These are phyloP conservation scores for Candida corydali DNA, from an alignment of 805 yeast species.

Conservation along the genomic window DNA sequence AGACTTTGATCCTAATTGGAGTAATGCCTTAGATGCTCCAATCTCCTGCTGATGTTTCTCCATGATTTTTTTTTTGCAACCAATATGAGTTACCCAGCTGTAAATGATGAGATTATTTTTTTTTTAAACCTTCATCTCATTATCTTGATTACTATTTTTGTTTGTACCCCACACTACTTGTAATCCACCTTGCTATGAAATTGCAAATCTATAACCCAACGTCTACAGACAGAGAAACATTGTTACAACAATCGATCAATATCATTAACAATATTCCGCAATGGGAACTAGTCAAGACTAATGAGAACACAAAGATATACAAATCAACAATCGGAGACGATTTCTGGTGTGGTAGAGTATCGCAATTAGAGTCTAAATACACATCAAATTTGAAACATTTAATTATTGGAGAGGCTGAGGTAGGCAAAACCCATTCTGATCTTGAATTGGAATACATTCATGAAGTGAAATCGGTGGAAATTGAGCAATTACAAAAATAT, in stretches of 20 bases:
- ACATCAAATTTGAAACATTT: neutral
- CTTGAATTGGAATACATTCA: constrained; percentile 34
- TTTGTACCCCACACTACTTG: neutral
- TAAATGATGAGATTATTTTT: neutral
- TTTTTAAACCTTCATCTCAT: neutral
- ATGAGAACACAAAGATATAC: neutral
- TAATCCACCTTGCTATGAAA: constrained; percentile 5
- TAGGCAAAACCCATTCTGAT: constrained; percentile 26
- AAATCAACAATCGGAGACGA: neutral
- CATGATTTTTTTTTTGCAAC: neutral
- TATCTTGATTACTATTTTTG: neutral
- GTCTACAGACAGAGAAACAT: neutral
- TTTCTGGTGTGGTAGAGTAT: constrained; percentile 7
- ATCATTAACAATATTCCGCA: neutral
- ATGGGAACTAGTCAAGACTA: constrained; percentile 5
- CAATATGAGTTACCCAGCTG: constrained; percentile 2
- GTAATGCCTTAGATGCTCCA: constrained; percentile 45
- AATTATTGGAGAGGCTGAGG: constrained; percentile 4
- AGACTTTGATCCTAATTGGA: constrained; percentile 34
- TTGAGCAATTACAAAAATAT: constrained; percentile 12
- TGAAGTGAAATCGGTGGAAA: constrained; percentile 20
- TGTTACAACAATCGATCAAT: constrained; percentile 2
- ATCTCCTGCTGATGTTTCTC: constrained; percentile 32
- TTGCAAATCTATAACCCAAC: neutral
- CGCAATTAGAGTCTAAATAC: neutral